Conservation (phyloP, 2,329 filamentous ascomycete genomes). For the Claviceps purpurea region DNA sequence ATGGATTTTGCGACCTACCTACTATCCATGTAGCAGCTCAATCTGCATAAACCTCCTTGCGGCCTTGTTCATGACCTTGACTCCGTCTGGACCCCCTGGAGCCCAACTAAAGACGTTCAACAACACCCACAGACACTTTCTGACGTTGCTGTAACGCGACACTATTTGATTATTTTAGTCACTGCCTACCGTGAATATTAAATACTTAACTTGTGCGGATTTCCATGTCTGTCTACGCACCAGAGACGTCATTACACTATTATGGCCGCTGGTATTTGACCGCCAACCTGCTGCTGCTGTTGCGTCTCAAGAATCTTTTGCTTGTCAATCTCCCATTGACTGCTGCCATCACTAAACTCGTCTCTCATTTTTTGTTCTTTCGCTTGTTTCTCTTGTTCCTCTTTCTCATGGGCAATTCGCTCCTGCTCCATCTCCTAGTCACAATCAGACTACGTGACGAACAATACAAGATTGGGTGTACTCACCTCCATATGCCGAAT, state of each 20-base stretch:
- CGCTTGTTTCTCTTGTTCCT: slow-evolving; percentile 54
- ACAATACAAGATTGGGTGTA: neutral
- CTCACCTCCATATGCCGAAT: slow-evolving; percentile 85
- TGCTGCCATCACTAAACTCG: slow-evolving; percentile 61
- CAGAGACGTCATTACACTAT: neutral
- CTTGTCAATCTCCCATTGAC: slow-evolving; percentile 87
- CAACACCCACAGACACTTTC: too few species aligned
- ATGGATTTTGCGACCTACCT: too few species aligned
- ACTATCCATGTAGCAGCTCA: too few species aligned
- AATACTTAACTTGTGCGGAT: too few species aligned
- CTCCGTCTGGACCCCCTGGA: too few species aligned
- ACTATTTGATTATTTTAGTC: too few species aligned
- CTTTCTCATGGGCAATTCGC: slow-evolving; percentile 62
- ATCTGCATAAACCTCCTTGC: too few species aligned
- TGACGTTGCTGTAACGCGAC: too few species aligned
- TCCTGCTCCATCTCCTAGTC: slow-evolving; percentile 86
- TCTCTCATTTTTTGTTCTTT: slow-evolving; percentile 62
- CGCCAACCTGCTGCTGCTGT: neutral
- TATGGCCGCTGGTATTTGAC: neutral
- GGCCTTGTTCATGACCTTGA: too few species aligned
- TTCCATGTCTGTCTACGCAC: neutral
- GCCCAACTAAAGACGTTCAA: too few species aligned
- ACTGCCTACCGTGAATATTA: too few species aligned
- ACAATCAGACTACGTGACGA: neutral
- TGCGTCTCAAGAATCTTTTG: slow-evolving; percentile 51